phyloP scores from a whole-genome alignment of 495 filamentous ascomycete genomes.

The Alectoria sarmentosa region DNA sequence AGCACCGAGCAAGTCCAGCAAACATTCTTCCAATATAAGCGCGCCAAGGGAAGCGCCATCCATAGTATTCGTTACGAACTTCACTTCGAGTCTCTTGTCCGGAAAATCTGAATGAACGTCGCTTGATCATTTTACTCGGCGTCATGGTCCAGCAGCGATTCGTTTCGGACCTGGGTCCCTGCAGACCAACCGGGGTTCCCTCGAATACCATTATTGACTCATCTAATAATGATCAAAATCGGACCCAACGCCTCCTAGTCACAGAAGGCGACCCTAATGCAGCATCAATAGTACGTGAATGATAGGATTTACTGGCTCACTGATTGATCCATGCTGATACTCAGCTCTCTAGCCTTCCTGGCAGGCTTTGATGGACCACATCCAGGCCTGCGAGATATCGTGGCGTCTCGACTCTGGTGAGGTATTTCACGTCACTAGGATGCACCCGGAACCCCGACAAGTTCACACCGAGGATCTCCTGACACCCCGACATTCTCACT shows the following conservation, averaged over 20 bases:
- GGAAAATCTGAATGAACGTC: not conserved
- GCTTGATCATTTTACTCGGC: not conserved
- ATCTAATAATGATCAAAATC: not conserved
- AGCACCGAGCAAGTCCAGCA: constrained; percentile 3
- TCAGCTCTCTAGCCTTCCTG: not conserved
- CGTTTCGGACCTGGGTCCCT: not conserved
- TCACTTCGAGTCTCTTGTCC: not conserved
- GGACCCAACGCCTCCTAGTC: not conserved
- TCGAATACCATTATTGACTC: not conserved
- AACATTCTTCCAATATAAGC: not conserved
- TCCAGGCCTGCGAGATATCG: not conserved
- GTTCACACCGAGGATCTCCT: not conserved
- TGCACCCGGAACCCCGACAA: not conserved
- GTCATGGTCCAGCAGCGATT: not conserved
- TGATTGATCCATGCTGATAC: not conserved
- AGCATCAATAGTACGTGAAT: not conserved
- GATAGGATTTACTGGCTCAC: not conserved
- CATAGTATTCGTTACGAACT: not conserved
- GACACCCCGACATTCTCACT: not conserved
- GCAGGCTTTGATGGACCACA: not conserved
- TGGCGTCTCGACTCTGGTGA: not conserved
- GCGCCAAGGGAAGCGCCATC: not conserved
- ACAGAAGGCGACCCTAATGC: not conserved
- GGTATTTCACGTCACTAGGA: not conserved
- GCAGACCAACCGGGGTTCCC: not conserved